These are phyloP conservation scores for Blastobotrys parvus DNA, from an alignment of 805 yeast genomes.

Conservation along the genomic window DNA sequence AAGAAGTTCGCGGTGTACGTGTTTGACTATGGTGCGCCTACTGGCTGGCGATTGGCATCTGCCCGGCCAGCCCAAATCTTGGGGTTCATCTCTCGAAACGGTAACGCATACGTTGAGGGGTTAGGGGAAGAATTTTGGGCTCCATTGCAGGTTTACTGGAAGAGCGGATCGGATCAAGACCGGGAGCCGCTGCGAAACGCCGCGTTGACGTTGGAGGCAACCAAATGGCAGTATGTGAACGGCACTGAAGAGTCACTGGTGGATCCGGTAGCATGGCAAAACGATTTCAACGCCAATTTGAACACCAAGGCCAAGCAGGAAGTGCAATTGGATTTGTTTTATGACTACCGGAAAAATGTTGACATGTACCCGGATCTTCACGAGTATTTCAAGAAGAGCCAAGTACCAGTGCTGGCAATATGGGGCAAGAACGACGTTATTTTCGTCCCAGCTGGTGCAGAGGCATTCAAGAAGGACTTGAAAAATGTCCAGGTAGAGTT, in stretches of 20 bases:
- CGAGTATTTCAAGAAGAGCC: constrained; percentile 24
- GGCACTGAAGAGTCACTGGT: constrained; percentile 27
- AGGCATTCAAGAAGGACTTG: constrained; percentile 31
- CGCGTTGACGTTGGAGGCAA: constrained; percentile 13
- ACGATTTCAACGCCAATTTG: constrained; percentile 29
- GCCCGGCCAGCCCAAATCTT: constrained; percentile 25
- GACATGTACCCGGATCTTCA: constrained; percentile 33
- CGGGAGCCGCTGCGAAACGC: constrained; percentile 12
- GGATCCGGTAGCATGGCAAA: constrained; percentile 28
- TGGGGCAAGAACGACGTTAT: constrained; percentile 38
- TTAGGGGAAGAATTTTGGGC: constrained; percentile 32
- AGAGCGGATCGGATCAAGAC: constrained; percentile 12
- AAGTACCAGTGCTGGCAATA: constrained; percentile 31
- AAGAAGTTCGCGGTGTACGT: constrained; percentile 30
- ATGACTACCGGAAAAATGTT: constrained; percentile 32
- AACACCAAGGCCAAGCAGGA: constrained; percentile 22
- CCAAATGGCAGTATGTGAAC: constrained; percentile 26
- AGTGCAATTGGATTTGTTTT: constrained; percentile 30
- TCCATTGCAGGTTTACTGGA: constrained; percentile 31
- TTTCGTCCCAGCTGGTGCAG: constrained; percentile 32
- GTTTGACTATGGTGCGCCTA: constrained; percentile 41
- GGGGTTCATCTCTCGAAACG: constrained; percentile 35
- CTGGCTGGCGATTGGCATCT: constrained; percentile 33
- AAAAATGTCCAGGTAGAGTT: constrained; percentile 25
- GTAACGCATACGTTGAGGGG: constrained; percentile 39